These are phyloP conservation scores for Piromyces sp. DNA, from an alignment of 192 early-diverging fungal species.

Conservation along the genomic window DNA sequence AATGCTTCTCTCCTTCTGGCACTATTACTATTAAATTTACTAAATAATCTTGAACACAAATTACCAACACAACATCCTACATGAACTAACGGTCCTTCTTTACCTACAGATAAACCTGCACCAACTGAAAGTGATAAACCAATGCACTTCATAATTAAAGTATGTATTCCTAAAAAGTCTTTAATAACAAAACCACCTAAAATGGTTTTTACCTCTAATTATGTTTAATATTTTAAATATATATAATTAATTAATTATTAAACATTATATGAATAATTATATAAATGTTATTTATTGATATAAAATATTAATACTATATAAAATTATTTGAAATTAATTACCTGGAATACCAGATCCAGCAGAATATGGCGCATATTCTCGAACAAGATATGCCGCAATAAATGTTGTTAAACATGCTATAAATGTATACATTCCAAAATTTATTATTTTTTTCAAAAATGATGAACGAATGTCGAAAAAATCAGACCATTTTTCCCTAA, in stretches of 20 bases:
- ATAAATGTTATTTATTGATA: too few relatives aligned
- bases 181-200: slow-evolving; percentile 1
- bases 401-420: background rate
- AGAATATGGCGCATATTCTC: background rate
- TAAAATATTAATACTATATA: too few relatives aligned
- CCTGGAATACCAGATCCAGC: background rate
- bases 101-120: slow-evolving; percentile 8
- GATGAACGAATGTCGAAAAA: background rate
- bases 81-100: slow-evolving; percentile 90
- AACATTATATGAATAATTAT: too few relatives aligned
- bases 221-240: too few relatives aligned
- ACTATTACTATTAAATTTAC: slow-evolving; percentile 75
- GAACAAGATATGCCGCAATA: background rate
- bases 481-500: background rate
- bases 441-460: background rate
- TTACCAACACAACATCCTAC: slow-evolving; percentile 79
- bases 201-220: slow-evolving; percentile 1
- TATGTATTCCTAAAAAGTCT: background rate
- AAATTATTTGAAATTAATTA: too few relatives aligned
- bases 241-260: too few relatives aligned
- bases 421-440: background rate
- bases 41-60: slow-evolving; percentile 65
- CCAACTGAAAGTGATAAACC: slow-evolving; percentile 1
- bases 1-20: slow-evolving; percentile 84
- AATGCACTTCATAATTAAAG: slow-evolving; percentile 2